Percentiles rank a stretch among this genome's conserved stretches.
Conservation (phyloP, 2,329 filamentous ascomycete genomes). For the Neofusicoccum kwambonambiense region DNA sequence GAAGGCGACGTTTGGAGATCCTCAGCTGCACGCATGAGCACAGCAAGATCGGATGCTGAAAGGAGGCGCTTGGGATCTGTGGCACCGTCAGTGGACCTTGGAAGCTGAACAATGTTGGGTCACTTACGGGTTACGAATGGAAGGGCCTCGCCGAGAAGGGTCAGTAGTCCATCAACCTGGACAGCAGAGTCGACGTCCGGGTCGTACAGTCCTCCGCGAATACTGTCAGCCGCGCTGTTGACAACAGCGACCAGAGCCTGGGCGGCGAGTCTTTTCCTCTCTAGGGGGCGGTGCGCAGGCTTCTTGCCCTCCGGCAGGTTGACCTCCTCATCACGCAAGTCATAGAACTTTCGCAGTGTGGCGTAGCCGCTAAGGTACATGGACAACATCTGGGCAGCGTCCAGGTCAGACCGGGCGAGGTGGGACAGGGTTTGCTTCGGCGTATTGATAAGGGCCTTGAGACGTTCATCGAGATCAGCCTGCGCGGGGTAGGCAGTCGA, state of each 20-base stretch:
- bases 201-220: conserved; percentile 87
- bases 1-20: conserved; percentile 74
- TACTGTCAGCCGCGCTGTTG: conserved; percentile 81
- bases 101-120: conserved; percentile 22
- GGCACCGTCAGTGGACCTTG: conserved; percentile 25
- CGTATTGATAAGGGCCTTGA: conserved; percentile 67
- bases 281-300: conserved; percentile 50
- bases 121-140: conserved; percentile 62
- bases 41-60: conserved; percentile 69
- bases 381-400: conserved; percentile 79
- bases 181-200: conserved; percentile 77
- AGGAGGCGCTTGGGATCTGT: conserved; percentile 57
- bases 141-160: conserved; percentile 78
- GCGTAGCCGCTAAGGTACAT: conserved; percentile 89
- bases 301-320: conserved; percentile 40
- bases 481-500: conserved; percentile 75
- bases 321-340: conserved; percentile 72
- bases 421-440: conserved; percentile 70
- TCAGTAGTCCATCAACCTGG: conserved; percentile 81
- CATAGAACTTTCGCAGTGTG: conserved; percentile 85
- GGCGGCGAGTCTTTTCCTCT: conserved; percentile 68
- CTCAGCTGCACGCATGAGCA: conserved; percentile 73
- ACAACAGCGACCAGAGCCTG: conserved; percentile 79
- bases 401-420: conserved; percentile 71
- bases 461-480: conserved; percentile 68